Evolutionary conservation across 371 early-diverging fungal species (phyloP).

Genomic region (Syncephalastrum contaminatum): DNA sequence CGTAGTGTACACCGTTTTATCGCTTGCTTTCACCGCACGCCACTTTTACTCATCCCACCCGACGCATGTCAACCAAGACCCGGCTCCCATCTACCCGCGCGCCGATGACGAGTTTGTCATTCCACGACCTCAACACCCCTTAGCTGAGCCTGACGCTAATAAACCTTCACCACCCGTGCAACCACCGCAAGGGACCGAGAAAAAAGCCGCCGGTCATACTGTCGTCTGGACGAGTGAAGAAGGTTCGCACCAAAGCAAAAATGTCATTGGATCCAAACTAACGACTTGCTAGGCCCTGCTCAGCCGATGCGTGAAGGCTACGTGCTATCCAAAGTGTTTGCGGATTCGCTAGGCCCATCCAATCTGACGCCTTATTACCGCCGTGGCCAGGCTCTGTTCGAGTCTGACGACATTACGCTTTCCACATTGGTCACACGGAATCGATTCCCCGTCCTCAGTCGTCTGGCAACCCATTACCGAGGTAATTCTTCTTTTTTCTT

Average conservation of each 20-base stretch:
- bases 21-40: slow-evolving; percentile 14
- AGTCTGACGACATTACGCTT: slow-evolving; percentile 30
- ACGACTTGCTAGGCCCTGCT: slow-evolving; percentile 11
- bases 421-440: slow-evolving; percentile 48
- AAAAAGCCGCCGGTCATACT: neutral
- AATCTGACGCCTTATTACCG: slow-evolving; percentile 45
- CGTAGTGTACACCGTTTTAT: slow-evolving; percentile 11
- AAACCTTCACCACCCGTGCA: neutral
- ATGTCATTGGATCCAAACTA: neutral
- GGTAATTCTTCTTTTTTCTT: slow-evolving; percentile 13
- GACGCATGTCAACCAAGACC: slow-evolving; percentile 8
- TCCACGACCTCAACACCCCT: neutral
- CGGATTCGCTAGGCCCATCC: slow-evolving; percentile 37
- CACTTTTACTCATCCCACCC: slow-evolving; percentile 18
- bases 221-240: slow-evolving; percentile 16
- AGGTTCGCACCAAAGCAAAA: slow-evolving; percentile 8
- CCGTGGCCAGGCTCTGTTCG: slow-evolving; percentile 20
- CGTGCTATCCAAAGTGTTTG: slow-evolving; percentile 43
- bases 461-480: slow-evolving; percentile 41
- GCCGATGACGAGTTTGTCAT: slow-evolving; percentile 13
- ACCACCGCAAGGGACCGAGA: neutral
- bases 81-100: slow-evolving; percentile 13
- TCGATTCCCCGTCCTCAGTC: slow-evolving; percentile 41
- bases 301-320: slow-evolving; percentile 25
- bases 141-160: neutral